Percentiles rank a stretch among this genome's conserved stretches.
Evolutionary conservation across 2,329 filamentous ascomycete genomes (phyloP).

Genomic region (Cercospora sp.): DNA sequence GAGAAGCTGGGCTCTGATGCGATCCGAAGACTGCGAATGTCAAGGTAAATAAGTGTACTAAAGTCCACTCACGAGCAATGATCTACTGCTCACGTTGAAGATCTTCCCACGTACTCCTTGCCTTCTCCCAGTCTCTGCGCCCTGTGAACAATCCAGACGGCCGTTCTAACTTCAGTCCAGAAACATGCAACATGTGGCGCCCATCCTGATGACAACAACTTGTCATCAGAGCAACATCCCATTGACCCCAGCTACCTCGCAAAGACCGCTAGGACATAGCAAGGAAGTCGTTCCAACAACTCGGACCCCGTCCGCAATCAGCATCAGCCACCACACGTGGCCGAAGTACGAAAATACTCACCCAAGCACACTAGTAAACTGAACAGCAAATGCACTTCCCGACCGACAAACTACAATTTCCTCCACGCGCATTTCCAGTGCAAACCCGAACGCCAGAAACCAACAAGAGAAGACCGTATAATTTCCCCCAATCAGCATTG

Average conservation of each 20-base stretch:
- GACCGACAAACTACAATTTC: neutral
- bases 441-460: neutral
- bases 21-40: neutral
- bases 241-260: neutral
- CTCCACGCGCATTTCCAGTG: neutral
- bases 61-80: conserved; percentile 8
- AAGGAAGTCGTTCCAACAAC: neutral
- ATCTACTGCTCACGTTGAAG: neutral
- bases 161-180: too few species aligned
- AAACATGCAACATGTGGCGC: too few species aligned
- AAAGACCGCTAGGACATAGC: neutral
- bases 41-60: conserved; percentile 6
- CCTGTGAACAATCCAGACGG: neutral
- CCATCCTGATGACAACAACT: too few species aligned
- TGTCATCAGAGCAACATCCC: too few species aligned
- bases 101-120: neutral
- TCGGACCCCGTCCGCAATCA: neutral
- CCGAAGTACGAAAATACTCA: neutral
- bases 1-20: neutral
- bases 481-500: neutral
- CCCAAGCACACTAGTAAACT: neutral
- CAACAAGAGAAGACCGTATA: neutral
- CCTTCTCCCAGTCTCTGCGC: neutral
- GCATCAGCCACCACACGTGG: neutral
- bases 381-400: neutral